Base-by-base conservation (phyloP, 2,329 filamentous ascomycete genomes). In the Fusarium euwallaceae region DNA sequence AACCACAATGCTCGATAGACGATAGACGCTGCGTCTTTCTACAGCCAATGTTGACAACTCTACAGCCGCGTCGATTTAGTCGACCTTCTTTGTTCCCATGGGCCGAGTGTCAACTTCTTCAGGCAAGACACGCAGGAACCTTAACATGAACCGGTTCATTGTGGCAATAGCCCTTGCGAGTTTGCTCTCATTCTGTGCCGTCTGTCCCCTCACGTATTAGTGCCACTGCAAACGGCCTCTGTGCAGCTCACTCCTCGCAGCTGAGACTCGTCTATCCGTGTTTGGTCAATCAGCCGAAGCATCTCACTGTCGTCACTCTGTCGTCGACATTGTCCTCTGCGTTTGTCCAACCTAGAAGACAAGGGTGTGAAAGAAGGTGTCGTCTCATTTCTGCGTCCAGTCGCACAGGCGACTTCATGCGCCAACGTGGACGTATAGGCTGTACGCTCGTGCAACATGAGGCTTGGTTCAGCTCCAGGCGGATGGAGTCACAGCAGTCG, bases 201-300 rank as follows among this genome's bases (percentile, higher is more conserved):
- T 45, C 36, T 27, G 27, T 32, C 48, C 48, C 24, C 24, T 45
- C 59, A 29, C 43, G 48, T 65, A 32, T 60, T 59, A 27, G 70
- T 74, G 43, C 34, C 37, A 71, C 60, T 51, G 17, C 58, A 65
- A 58, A 71, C 62, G 55, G 64, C 55, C 34, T 66, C 56, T 70
- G 58, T 64, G 48, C 59, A 29, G 58, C 53, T 53, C 29, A 74
- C 53, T 59, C 61, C 58, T 63, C 59, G 36, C 45, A 59, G 34
- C 64, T 74, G 61, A 71, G 66, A 66, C 61, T 64, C 43, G 32
- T 68, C 66, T 70, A 55, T 55, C 75, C 75, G 59, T 64, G 72
- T 74, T 63, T 59, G 72, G 76, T 51, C 69, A 74, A 73, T 73
- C 66, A 70, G 70, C 76, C 76, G 76, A 78, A 66, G 67, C 67